Conservation (phyloP, 352 stramenopile species). For the Plasmopara halstedii region DNA sequence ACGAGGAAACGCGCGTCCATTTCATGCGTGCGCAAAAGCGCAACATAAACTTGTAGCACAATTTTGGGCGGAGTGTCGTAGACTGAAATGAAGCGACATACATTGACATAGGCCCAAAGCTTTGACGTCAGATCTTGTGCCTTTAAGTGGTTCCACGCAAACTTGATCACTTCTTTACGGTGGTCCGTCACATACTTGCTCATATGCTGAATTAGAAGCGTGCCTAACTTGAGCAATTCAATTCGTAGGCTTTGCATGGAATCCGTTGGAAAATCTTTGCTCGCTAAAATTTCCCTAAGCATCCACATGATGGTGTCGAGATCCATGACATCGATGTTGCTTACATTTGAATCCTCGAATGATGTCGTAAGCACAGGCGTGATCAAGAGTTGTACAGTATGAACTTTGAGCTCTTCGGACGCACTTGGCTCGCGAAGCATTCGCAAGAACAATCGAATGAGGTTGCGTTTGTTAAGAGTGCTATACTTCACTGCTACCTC, state of each 20-base stretch:
- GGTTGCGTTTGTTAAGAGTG: slow-evolving; percentile 61
- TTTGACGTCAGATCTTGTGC: slow-evolving; percentile 92
- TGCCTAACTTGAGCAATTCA: slow-evolving; percentile 92
- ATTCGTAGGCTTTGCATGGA: slow-evolving; percentile 78
- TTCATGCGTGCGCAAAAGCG: slow-evolving; percentile 91
- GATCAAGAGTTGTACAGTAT: slow-evolving; percentile 90
- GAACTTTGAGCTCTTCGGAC: slow-evolving; percentile 88
- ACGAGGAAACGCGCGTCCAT: slow-evolving; percentile 93
- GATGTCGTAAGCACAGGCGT: slow-evolving; percentile 87
- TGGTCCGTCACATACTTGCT: slow-evolving; percentile 88
- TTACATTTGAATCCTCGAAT: slow-evolving; percentile 72
- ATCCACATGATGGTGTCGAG: slow-evolving; percentile 84
- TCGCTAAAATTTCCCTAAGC: slow-evolving; percentile 82
- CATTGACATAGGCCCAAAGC: slow-evolving; percentile 96
- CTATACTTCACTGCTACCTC: slow-evolving; percentile 70
- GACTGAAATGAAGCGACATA: slow-evolving; percentile 94
- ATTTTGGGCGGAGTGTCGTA: slow-evolving; percentile 97
- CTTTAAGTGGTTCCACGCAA: slow-evolving; percentile 96
- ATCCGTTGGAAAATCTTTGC: slow-evolving; percentile 67
- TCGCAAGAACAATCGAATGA: slow-evolving; percentile 88
- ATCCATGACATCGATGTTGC: slow-evolving; percentile 83
- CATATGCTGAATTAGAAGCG: slow-evolving; percentile 94
- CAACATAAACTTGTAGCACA: slow-evolving; percentile 95
- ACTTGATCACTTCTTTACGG: slow-evolving; percentile 98
- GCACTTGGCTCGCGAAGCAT: slow-evolving; percentile 67